These are phyloP conservation scores for Apodospora peruviana DNA, from an alignment of 495 filamentous ascomycete species.

Conservation along the genomic window DNA sequence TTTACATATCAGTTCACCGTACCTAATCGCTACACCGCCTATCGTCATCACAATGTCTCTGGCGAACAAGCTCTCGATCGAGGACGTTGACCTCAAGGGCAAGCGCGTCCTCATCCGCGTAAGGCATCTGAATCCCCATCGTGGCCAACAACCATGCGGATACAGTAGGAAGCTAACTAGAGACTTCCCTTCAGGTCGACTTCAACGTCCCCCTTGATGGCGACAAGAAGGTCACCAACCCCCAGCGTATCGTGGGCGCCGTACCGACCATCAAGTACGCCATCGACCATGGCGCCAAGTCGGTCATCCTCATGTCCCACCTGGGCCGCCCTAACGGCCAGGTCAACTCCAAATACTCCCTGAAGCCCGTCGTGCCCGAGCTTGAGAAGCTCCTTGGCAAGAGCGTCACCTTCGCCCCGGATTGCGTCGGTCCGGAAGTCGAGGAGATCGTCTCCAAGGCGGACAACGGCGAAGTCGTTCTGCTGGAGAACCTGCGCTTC, in stretches of 20 bases:
- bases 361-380: slow-evolving; percentile 87
- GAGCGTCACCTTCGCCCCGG: slow-evolving; percentile 81
- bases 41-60: slow-evolving; percentile 85
- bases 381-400: slow-evolving; percentile 81
- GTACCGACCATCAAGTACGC: slow-evolving; percentile 98
- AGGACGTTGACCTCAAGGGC: slow-evolving; percentile 91
- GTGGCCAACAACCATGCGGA: background rate
- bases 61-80: slow-evolving; percentile 94
- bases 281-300: slow-evolving; percentile 87
- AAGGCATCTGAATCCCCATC: slow-evolving; percentile 12
- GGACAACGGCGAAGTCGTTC: slow-evolving; percentile 73
- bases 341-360: slow-evolving; percentile 82
- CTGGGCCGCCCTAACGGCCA: slow-evolving; percentile 92
- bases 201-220: slow-evolving; percentile 98
- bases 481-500: slow-evolving; percentile 97
- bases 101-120: slow-evolving; percentile 97
- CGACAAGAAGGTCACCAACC: slow-evolving; percentile 91
- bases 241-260: slow-evolving; percentile 95
- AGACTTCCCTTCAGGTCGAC: slow-evolving; percentile 66
- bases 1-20: background rate
- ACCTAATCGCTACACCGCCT: slow-evolving; percentile 11
- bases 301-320: slow-evolving; percentile 97
- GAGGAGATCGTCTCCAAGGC: slow-evolving; percentile 87
- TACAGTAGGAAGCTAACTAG: slow-evolving; percentile 10
- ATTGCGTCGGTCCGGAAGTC: slow-evolving; percentile 83